Base-by-base conservation (phyloP, 495 filamentous ascomycete species). In the Ramalina intermedia region DNA sequence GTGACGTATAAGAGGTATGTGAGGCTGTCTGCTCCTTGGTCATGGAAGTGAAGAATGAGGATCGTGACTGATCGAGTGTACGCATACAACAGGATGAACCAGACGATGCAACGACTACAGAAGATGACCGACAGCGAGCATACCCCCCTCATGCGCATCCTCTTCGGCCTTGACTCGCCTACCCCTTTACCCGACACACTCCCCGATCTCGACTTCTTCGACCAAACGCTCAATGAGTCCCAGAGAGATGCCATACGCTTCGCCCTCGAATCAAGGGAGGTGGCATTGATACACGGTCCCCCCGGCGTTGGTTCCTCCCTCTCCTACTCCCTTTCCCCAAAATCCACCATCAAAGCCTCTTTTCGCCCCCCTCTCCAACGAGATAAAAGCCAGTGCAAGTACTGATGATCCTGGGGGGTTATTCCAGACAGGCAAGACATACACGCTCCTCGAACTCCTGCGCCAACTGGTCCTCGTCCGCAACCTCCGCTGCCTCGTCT, bases 401-500 rank as follows among this genome's bases (percentile, higher is more conserved):
- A 24, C 23, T 24, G 6, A 23, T 23, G 2, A 24, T 24, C 6
- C 23, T 24, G 23, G 23, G 8, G 29, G 1, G 6, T 41, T 20
- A 8, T 24, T 24, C 23, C 40, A 79, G 67, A 99, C 91, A 0
- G 91, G 91, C 21, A 99, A 99, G 58, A 99, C 91, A 0, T 90
- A 96, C 63, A 99, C 93, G 0, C 67, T 99, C 21, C 91, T 99
- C 45, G 91, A 99, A 60, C 69, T 96, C 17, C 93, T 96, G 48
- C 71, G 90, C 26, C 91, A 99, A 56, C 66, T 96, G 54, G 67
- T 91, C 26, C 78, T 70, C 46, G 6, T 20, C n/a, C 74, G 74
- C 5, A 78, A 81, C 13, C 73, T 77, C 38, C 77, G 87, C 1
- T 66, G 96, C 14, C 74, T 99, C 3, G 89, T 99, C 17, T 99